Percentiles rank a stretch among this genome's conserved stretches.
These are phyloP conservation scores for Monilinia fructigena DNA, from an alignment of 2,329 filamentous ascomycete species.

Conservation along the genomic window DNA sequence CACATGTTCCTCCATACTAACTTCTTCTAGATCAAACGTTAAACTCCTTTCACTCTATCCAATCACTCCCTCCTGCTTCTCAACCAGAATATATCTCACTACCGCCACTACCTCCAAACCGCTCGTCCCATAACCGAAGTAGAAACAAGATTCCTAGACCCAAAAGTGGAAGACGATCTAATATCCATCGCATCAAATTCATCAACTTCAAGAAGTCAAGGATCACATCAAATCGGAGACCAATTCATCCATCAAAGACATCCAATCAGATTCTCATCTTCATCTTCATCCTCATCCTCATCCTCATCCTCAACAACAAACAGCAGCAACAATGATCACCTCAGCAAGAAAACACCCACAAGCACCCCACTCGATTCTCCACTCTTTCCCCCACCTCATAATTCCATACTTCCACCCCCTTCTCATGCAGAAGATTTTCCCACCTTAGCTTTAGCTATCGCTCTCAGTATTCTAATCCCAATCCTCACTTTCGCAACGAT, in stretches of 20 bases:
- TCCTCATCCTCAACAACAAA: conserved; percentile 4
- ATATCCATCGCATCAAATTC: conserved; percentile 34
- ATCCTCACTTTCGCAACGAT: conserved; percentile 59
- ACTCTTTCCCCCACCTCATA: conserved; percentile 25
- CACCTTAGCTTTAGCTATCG: conserved; percentile 47
- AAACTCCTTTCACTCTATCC: conserved; percentile 55
- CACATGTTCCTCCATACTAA: not conserved
- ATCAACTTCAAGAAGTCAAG: not conserved
- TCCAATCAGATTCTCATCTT: conserved; percentile 6
- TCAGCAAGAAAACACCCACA: not conserved
- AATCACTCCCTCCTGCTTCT: conserved; percentile 50
- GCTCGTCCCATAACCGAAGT: conserved; percentile 55
- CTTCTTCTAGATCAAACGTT: conserved; percentile 54
- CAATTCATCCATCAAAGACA: conserved; percentile 21
- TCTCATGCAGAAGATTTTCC: conserved; percentile 38
- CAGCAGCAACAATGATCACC: conserved; percentile 1
- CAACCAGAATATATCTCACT: conserved; percentile 54
- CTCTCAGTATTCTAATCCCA: conserved; percentile 55
- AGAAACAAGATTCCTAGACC: conserved; percentile 47
- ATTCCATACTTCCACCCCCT: conserved; percentile 28
- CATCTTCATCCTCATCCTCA: not conserved
- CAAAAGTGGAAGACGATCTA: conserved; percentile 34
- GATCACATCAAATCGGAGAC: conserved; percentile 19
- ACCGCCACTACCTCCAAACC: conserved; percentile 55
- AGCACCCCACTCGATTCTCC: conserved; percentile 2